A percentile compares a stretch with the other conserved stretches of the same genome.
Conservation (phyloP, 345 rosid species). For the Abelmoschus esculentus region DNA sequence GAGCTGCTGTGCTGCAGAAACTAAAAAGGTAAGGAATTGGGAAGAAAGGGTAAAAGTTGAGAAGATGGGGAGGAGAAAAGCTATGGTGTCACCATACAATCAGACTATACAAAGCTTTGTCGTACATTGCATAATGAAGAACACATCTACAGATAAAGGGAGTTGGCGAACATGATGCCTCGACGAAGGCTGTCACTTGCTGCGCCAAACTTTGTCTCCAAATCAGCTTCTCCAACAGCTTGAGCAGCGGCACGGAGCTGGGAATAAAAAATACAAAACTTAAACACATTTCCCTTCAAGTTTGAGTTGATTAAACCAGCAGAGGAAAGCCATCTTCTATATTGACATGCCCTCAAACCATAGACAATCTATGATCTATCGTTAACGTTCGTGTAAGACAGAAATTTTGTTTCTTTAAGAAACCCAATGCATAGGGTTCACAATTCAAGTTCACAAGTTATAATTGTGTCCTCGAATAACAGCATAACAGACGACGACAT, state of each 20-base stretch:
- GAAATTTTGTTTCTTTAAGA: background rate
- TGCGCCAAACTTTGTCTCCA: conserved; percentile 82
- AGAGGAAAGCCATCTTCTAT: no score
- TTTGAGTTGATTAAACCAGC: background rate
- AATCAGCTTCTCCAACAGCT: conserved; percentile 70
- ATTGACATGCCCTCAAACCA: no score
- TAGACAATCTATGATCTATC: no score
- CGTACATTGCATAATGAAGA: background rate
- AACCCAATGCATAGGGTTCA: background rate
- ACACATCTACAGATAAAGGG: conserved; percentile 51
- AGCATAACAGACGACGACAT: background rate
- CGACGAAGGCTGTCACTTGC: conserved; percentile 86
- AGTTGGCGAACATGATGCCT: conserved; percentile 92
- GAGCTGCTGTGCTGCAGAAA: background rate
- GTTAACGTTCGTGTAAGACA: background rate
- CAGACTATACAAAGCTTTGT: background rate
- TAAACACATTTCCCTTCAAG: background rate
- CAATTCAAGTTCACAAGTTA: background rate
- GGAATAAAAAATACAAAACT: background rate
- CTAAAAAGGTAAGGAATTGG: background rate
- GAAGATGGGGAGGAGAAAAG: background rate
- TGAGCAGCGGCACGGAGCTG: conserved; percentile 85
- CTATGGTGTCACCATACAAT: background rate
- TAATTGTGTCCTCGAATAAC: background rate
- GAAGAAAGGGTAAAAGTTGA: background rate